Evolutionary conservation across 257 asterid genomes (phyloP), one percentile per base, ranked within the genome.

Genomic region (Salvia miltiorrhiza): DNA sequence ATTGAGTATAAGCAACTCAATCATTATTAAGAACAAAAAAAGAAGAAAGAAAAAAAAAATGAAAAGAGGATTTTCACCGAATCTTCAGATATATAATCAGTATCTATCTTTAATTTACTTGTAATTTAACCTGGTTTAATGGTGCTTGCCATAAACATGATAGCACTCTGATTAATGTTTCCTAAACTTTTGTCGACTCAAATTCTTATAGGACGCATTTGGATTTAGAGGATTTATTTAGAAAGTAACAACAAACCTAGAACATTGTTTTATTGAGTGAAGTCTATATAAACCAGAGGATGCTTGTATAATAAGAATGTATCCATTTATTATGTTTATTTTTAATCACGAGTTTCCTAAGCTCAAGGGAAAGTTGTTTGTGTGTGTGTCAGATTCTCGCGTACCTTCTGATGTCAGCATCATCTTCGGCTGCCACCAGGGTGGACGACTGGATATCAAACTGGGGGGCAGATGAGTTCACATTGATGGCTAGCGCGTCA

Each of bases 381-480:
- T n/a, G n/a, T 3, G 9, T 56, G 3, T 4, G 6, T 55, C 95
- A 92, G 97, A 79, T 89, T 19, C 76, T 92, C 26, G 88, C 98
- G 2, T 92, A 92, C 80, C 90, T 92, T 52, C 71, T 92, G 74
- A 86, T 87, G 87, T 92, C 98, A 23, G 92, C 98, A 61, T 92
- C 96, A 14, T 89, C 96, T 2, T 88, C 97, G 2, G 89, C 98
- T 5, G 97, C 98, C 6, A 88, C 96, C 2, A 79, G 97, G 76
- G 95, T 85, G 63, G 80, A 82, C 17, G 98, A 88, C 76, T 90
- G 98, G 98, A 80, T 82, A 37, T 79, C 91, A 1, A 89, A 88
- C 65, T 92, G 96, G 98, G 98, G 96, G 1, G 83, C 82, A 55
- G 98, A 92, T 50, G 73, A 84, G 75, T 92, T 92, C 72, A 87